Evolutionary conservation across 305 asterid species (phyloP), one percentile per base, ranked within the genome.

Genomic region (Fraxinus ornus): DNA sequence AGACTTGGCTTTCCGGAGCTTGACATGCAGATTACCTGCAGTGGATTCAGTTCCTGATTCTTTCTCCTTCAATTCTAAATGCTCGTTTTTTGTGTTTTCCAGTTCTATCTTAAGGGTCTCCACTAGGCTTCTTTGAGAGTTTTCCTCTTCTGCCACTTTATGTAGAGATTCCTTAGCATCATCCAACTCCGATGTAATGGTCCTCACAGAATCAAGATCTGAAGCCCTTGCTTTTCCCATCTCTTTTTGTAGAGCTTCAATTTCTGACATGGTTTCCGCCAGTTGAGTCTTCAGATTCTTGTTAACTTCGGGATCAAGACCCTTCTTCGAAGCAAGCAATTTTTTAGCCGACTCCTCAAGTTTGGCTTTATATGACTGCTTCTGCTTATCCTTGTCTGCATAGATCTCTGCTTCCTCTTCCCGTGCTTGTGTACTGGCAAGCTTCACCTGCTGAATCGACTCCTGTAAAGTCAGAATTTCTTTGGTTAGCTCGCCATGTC

Each of bases 101-200:
- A 94, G 83, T 83, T 92, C 97, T 26, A 84, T 10, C 86, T 93
- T 89, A 64, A 92, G 97, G 77, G 87, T 84, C 86, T 91, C 97
- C 80, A 93, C 88, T 82, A 88, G 83, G 85, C 78, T 90, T 83
- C 86, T 86, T 71, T 94, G 86, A 10, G 88, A 83, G 75, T 71
- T 88, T 87, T 91, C 97, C 86, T 95, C 95, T 81, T 89, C 98
- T 0, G 87, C 97, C 26, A 88, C 93, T 86, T 90, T 92, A 76
- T 62, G 88, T 41, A 95, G 75, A 4, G 97, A 93, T 76, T 90
- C 97, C 87, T 94, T 94, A 12, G 98, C 97, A 84, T 88, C 98
- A 79, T 85, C 91, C 86, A 95, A 89, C 82, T 93, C 98, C 39
- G 85, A 79, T 7, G 97, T 92, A 70, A 94, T 93, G 32, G 86